These are phyloP conservation scores for Pisolithus thermaeus DNA, from an alignment of 1,284 basidiomycete species.

Conservation along the genomic window DNA sequence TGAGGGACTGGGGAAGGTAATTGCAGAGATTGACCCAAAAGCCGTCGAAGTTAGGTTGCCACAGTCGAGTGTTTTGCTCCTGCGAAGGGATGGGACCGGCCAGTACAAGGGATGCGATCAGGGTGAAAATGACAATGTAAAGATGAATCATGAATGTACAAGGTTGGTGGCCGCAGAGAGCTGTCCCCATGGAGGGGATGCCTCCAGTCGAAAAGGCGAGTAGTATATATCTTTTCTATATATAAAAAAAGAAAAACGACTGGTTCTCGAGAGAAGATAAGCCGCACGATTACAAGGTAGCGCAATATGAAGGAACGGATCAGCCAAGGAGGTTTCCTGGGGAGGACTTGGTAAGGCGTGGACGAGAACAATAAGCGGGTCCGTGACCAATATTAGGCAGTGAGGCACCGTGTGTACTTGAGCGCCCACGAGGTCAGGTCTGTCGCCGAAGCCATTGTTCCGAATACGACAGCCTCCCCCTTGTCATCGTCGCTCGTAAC, in stretches of 20 bases:
- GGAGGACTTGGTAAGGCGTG: not conserved
- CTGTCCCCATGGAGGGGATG: too few relatives aligned
- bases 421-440: not conserved
- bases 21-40: slow-evolving; percentile 35
- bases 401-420: not conserved
- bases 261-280: slow-evolving; percentile 23
- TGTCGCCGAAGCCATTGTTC: not conserved
- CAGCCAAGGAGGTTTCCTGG: slow-evolving; percentile 3
- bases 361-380: not conserved
- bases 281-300: slow-evolving; percentile 6
- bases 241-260: slow-evolving; percentile 12
- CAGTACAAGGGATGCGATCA: slow-evolving; percentile 24
- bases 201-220: not conserved
- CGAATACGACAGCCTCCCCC: not conserved
- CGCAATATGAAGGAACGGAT: slow-evolving; percentile 2
- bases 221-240: slow-evolving; percentile 18
- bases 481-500: not conserved
- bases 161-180: not conserved
- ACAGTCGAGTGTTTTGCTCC: slow-evolving; percentile 18
- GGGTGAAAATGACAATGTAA: slow-evolving; percentile 30
- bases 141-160: slow-evolving; percentile 31
- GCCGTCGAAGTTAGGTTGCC: slow-evolving; percentile 22
- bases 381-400: not conserved
- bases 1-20: slow-evolving; percentile 36
- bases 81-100: slow-evolving; percentile 28